Percentiles rank a stretch among this genome's conserved stretches.
Evolutionary conservation across 1,139 yeast genomes (phyloP).

Genomic region (Suhomyces wounanorum): DNA sequence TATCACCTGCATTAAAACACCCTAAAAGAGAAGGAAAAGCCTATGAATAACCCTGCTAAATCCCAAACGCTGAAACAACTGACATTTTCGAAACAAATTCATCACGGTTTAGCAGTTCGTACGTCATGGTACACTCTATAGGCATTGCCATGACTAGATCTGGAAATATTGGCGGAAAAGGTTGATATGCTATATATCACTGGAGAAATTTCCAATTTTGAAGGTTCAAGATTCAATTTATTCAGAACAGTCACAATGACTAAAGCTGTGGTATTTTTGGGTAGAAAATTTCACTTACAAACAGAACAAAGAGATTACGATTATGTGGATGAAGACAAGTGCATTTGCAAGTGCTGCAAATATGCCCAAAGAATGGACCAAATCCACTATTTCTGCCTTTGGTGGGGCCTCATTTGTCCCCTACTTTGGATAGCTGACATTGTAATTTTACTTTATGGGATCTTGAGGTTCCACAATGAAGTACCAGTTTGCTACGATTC

Average conservation of each 20-base stretch:
- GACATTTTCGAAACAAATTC: not conserved
- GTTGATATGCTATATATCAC: too few species aligned
- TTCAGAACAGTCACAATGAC: not conserved
- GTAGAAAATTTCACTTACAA: not conserved
- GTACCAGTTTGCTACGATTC: slow-evolving; percentile 4
- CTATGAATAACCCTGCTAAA: too few species aligned
- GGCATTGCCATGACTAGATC: slow-evolving; percentile 2
- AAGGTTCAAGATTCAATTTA: not conserved
- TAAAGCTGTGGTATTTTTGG: not conserved
- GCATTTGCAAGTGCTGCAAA: slow-evolving; percentile 23
- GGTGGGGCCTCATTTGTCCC: slow-evolving; percentile 27
- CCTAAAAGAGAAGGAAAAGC: not conserved
- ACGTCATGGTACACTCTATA: not conserved
- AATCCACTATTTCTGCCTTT: slow-evolving; percentile 10
- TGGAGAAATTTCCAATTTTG: not conserved
- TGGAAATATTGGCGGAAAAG: slow-evolving; percentile 6
- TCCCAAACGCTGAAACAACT: not conserved
- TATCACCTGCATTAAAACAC: not conserved
- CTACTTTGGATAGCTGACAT: slow-evolving; percentile 24
- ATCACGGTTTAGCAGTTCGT: not conserved
- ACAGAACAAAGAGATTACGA: not conserved
- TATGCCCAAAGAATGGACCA: slow-evolving; percentile 5
- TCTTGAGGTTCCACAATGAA: not conserved
- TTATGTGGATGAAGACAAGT: slow-evolving; percentile 12
- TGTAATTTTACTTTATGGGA: not conserved